Conservation (phyloP, 257 asterid genomes). For the Leptodermis oblonga region DNA sequence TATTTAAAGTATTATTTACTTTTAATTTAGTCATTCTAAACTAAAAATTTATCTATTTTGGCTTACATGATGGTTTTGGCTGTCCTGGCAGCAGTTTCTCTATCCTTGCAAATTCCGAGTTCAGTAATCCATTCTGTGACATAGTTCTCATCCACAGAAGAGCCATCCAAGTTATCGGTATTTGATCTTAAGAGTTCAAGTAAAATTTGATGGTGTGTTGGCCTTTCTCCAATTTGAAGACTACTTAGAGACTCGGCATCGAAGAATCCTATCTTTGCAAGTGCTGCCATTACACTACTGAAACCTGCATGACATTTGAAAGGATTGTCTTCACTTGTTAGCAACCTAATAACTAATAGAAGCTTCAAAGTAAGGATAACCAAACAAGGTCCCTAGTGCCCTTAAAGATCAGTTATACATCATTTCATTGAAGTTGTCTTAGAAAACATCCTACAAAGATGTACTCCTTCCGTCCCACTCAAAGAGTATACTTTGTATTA, state of each 20-base stretch:
- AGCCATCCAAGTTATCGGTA: conserved; percentile 21
- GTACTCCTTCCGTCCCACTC: too few species aligned
- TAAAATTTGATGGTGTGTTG: conserved; percentile 41
- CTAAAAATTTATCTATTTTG: too few species aligned
- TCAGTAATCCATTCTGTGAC: conserved; percentile 48
- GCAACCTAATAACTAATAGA: neutral
- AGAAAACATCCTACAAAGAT: neutral
- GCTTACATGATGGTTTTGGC: too few species aligned
- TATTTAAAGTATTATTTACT: too few species aligned
- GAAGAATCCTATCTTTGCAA: conserved; percentile 80
- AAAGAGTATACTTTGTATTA: too few species aligned
- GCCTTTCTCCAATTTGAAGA: conserved; percentile 45
- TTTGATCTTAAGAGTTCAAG: conserved; percentile 39
- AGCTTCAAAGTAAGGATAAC: neutral
- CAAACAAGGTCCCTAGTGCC: neutral
- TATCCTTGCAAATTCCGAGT: conserved; percentile 52
- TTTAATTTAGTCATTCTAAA: too few species aligned
- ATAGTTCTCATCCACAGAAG: conserved; percentile 45
- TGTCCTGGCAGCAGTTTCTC: conserved; percentile 51
- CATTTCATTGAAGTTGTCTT: neutral
- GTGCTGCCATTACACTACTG: conserved; percentile 79
- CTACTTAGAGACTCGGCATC: conserved; percentile 37
- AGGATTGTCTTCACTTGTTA: neutral
- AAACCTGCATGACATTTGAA: conserved; percentile 54
- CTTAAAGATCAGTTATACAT: neutral